A percentile compares a stretch with the other conserved stretches of the same genome.
Evolutionary conservation across 192 early-diverging fungal genomes (phyloP).

Genomic region (Haplosporangium gracile): DNA sequence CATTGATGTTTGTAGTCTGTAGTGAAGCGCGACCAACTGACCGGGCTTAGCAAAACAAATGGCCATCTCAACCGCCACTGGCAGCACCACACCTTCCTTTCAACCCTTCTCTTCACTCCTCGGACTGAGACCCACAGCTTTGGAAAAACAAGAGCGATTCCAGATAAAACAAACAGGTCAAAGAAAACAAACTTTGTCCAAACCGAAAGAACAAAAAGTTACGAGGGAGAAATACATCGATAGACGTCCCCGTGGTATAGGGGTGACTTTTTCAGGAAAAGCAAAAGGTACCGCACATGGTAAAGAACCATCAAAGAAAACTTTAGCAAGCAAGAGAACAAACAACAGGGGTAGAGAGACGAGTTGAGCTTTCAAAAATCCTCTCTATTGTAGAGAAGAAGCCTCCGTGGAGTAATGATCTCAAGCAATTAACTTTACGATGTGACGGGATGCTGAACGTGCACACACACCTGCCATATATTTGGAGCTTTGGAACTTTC

Average conservation of each 20-base stretch:
- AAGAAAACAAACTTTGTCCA: background rate
- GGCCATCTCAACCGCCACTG: background rate
- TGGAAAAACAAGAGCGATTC: background rate
- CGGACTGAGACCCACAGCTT: background rate
- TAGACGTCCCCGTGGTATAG: background rate
- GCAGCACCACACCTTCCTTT: background rate
- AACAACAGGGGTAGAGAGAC: background rate
- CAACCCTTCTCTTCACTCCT: background rate
- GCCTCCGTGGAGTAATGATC: background rate
- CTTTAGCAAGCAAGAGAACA: conserved; percentile 2
- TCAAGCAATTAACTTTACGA: background rate
- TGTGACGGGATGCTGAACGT: background rate
- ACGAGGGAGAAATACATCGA: background rate
- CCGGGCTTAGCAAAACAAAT: background rate
- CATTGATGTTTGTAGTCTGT: background rate
- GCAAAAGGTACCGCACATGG: conserved; percentile 7
- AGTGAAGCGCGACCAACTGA: background rate
- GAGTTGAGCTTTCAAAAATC: background rate
- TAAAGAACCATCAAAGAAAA: conserved; percentile 1
- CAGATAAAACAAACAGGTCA: background rate
- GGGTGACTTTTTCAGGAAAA: background rate
- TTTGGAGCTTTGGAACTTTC: background rate
- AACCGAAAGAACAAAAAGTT: background rate
- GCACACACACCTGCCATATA: background rate
- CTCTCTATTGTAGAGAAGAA: background rate